These are phyloP conservation scores for Termitomyces sp. DNA, from an alignment of 768 basidiomycete genomes.

Conservation along the genomic window DNA sequence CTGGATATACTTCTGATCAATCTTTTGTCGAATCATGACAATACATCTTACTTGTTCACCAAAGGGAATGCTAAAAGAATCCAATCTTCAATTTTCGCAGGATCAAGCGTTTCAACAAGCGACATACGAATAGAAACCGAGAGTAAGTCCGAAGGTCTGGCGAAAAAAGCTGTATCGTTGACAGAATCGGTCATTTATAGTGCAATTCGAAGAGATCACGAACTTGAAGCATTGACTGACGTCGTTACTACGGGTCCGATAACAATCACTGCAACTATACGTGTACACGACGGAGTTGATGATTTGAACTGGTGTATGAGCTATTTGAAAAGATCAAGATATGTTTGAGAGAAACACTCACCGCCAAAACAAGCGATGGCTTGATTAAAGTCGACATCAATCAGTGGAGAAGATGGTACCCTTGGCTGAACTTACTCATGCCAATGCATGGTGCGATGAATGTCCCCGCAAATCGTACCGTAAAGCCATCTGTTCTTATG, in stretches of 20 bases:
- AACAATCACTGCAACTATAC: constrained; percentile 37
- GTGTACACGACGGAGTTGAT: constrained; percentile 32
- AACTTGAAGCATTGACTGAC: constrained; percentile 37
- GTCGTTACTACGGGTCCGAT: constrained; percentile 32
- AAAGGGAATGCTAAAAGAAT: constrained; percentile 28
- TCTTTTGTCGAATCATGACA: neutral
- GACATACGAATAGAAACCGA: constrained; percentile 36
- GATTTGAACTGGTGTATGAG: constrained; percentile 28
- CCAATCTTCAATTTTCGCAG: neutral
- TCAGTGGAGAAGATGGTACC: neutral
- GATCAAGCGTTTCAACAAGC: neutral
- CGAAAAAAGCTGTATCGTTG: constrained; percentile 28
- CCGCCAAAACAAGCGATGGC: constrained; percentile 35
- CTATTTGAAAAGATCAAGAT: neutral
- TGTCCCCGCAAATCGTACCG: constrained; percentile 29
- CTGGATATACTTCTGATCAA: constrained; percentile 10
- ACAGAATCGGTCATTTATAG: neutral
- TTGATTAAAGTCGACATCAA: constrained; percentile 2
- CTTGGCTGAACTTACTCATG: constrained; percentile 25
- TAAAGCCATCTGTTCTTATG: constrained; percentile 29
- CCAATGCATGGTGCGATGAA: constrained; percentile 36
- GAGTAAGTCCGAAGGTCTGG: constrained; percentile 32
- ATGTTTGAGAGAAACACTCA: constrained; percentile 11
- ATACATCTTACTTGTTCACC: constrained; percentile 25
- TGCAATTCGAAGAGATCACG: constrained; percentile 1